Evolutionary conservation across 78 protist genomes (phyloP), one percentile per base, ranked within the genome.

Genomic region (Cavenderia fasciculata): DNA sequence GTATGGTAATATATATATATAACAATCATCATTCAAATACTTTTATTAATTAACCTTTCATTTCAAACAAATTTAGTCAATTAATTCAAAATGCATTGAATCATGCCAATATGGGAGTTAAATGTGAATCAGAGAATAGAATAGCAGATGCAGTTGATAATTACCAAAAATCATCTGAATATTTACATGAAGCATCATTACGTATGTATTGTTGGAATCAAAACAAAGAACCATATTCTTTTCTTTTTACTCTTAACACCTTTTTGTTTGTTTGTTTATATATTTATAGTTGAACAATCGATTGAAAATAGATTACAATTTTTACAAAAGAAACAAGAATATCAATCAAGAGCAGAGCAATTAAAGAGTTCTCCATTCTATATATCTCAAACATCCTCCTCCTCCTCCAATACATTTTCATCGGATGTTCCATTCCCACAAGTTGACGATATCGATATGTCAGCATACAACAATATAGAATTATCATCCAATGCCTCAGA

Each of bases 291-390:
- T n/a, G n/a, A n/a, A n/a, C n/a, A n/a, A n/a, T n/a, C n/a, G 59
- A 77, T 77, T 10, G 90, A 68, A 56, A 44, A 66, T 43, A 82
- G 90, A 68, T 44, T 82, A 68, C 21, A 57, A 16, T 68, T 82
- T 31, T 68, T 52, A 33, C 90, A 82, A 68, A 82, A 82, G 52
- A 65, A 68, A 68, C 90, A 82, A 56, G 90, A 82, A 33, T 82
- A 82, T 57, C 23, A 46, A 29, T 12, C 33, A 33, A 47, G 90
- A 68, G 77, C 78, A 8, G 90, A 82, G 16, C 31, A 27, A 34
- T 82, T 68, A 56, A 25, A 27, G 36, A 41, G n/a, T 5, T 27
- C 72, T 29, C 19, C 23, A 63, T 63, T 41, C 19, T 18, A 36
- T 43, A 34, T 33, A n/a, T 34, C 46, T 25, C 19, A 21, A 74